Evolutionary conservation across 2,329 filamentous ascomycete genomes (phyloP).

Genomic region (Claviceps fusiformis): DNA sequence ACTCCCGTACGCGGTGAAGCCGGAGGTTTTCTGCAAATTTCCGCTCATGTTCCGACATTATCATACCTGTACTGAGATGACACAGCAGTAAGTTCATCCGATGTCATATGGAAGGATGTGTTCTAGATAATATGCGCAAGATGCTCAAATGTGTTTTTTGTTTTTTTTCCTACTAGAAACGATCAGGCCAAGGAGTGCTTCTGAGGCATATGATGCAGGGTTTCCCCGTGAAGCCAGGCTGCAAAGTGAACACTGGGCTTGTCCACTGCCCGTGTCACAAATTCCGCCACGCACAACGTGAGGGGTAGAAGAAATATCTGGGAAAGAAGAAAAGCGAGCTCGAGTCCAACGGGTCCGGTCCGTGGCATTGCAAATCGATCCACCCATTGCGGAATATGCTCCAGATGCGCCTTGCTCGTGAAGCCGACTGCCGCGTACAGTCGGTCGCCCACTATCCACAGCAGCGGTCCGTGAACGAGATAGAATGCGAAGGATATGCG

Average conservation of each 20-base stretch:
- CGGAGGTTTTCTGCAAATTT: background rate
- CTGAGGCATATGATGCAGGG: constrained; percentile 12
- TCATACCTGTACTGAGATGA: background rate
- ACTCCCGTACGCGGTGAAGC: background rate
- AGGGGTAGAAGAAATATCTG: constrained; percentile 47
- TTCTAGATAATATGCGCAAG: background rate
- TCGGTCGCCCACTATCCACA: constrained; percentile 47
- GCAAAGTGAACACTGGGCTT: constrained; percentile 46
- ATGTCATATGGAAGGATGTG: background rate
- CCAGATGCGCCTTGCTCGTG: constrained; percentile 30
- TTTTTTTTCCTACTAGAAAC: background rate
- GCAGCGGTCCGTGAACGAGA: constrained; percentile 48
- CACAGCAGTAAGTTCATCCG: background rate
- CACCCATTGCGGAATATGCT: constrained; percentile 42
- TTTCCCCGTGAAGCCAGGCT: constrained; percentile 40
- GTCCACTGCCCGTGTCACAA: constrained; percentile 42
- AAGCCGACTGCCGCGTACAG: constrained; percentile 50
- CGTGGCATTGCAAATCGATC: constrained; percentile 40
- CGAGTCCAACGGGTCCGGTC: constrained; percentile 44
- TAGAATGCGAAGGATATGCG: constrained; percentile 50
- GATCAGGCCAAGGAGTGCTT: background rate
- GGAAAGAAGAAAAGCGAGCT: constrained; percentile 43
- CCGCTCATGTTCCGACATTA: background rate
- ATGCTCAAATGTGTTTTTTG: background rate
- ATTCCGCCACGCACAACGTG: constrained; percentile 44